These are phyloP conservation scores for Candolleomyces eurysporus DNA, from an alignment of 768 basidiomycete species.

Conservation along the genomic window DNA sequence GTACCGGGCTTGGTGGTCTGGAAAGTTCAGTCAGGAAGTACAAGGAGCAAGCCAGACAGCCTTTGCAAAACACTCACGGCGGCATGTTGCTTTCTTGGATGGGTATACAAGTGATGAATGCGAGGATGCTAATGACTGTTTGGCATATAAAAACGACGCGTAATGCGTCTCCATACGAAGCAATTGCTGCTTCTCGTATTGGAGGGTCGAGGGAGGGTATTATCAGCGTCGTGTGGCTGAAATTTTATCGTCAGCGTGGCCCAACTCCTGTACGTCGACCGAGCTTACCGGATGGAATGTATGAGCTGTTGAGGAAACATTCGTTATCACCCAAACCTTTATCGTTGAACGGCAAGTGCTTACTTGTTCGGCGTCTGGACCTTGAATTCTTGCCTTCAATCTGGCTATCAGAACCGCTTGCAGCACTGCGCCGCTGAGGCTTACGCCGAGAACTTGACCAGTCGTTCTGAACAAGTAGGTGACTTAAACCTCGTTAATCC, in stretches of 20 bases:
- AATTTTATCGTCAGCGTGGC: neutral
- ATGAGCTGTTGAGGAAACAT: constrained; percentile 52
- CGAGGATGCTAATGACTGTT: constrained; percentile 60
- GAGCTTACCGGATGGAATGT: constrained; percentile 48
- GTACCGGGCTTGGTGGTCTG: neutral
- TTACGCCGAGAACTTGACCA: constrained; percentile 94
- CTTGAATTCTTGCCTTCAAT: constrained; percentile 72
- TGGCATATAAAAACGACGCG: constrained; percentile 84
- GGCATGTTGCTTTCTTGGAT: constrained; percentile 64
- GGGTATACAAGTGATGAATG: constrained; percentile 66
- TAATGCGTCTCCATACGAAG: constrained; percentile 78
- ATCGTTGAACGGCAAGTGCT: constrained; percentile 24
- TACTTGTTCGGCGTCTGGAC: constrained; percentile 71
- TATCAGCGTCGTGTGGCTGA: constrained; percentile 67
- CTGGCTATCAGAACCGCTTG: constrained; percentile 75
- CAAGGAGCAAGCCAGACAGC: neutral
- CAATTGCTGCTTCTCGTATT: constrained; percentile 59
- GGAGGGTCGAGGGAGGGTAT: constrained; percentile 64
- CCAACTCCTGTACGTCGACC: neutral
- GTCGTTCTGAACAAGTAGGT: constrained; percentile 93
- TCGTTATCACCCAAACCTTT: neutral
- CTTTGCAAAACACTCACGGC: neutral
- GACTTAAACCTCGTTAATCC: constrained; percentile 44
- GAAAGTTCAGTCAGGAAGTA: neutral
- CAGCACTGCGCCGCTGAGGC: constrained; percentile 78